These are phyloP conservation scores for Syzygium aqueum DNA, from an alignment of 345 rosid genomes.

Conservation along the genomic window DNA sequence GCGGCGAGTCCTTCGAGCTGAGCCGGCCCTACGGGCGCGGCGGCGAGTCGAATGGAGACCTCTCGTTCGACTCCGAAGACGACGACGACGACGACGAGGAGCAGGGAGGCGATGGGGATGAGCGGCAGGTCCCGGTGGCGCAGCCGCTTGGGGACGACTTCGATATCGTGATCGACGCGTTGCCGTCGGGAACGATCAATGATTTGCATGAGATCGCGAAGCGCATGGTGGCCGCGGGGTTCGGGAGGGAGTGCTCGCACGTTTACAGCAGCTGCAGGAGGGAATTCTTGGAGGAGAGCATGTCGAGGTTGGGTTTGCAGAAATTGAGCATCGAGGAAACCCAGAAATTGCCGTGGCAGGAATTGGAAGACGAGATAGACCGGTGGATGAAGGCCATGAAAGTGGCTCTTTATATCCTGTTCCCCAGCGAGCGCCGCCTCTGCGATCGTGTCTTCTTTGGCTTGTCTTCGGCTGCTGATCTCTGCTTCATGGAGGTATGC, in stretches of 20 bases:
- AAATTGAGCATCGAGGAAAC: slow-evolving; percentile 77
- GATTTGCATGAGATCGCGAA: slow-evolving; percentile 85
- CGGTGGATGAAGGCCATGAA: slow-evolving; percentile 81
- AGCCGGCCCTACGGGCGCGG: slow-evolving; percentile 6
- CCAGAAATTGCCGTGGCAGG: slow-evolving; percentile 69
- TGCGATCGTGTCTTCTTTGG: slow-evolving; percentile 82
- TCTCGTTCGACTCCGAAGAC: slow-evolving; percentile 38
- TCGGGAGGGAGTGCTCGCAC: slow-evolving; percentile 61
- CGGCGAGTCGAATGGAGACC: slow-evolving; percentile 5
- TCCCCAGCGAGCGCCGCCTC: slow-evolving; percentile 90
- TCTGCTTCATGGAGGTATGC: slow-evolving; percentile 92
- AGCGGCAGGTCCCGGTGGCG: slow-evolving; percentile 61
- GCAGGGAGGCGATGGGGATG: slow-evolving; percentile 17
- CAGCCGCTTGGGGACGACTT: slow-evolving; percentile 58
- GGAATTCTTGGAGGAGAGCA: slow-evolving; percentile 78
- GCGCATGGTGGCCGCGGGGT: slow-evolving; percentile 81
- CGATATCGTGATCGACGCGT: slow-evolving; percentile 74
- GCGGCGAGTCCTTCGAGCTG: slow-evolving; percentile 49
- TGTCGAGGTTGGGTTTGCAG: slow-evolving; percentile 63
- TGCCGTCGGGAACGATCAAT: slow-evolving; percentile 66
- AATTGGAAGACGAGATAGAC: slow-evolving; percentile 74
- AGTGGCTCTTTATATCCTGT: slow-evolving; percentile 65
- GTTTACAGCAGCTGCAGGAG: slow-evolving; percentile 73
- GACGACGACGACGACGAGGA: slow-evolving; percentile 21
- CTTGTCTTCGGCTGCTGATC: slow-evolving; percentile 55